A percentile compares a stretch with the other conserved stretches of the same genome.
These are phyloP conservation scores for Buxus sempervirens DNA, from an alignment of 164 flowering plant genomes.

Conservation along the genomic window DNA sequence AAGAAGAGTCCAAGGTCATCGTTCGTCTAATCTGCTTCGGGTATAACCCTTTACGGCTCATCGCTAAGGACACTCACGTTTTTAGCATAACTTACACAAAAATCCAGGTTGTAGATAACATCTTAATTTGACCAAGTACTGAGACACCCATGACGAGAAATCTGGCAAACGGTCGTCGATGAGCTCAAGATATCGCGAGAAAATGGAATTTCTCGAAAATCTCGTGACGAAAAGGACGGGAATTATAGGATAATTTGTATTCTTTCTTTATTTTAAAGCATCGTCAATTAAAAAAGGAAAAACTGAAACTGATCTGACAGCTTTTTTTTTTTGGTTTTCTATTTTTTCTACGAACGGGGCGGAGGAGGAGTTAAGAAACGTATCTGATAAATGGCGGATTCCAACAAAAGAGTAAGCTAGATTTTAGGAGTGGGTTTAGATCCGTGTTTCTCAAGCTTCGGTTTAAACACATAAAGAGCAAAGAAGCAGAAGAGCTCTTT, in stretches of 20 bases:
- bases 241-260: not conserved
- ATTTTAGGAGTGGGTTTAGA: conserved; percentile 33
- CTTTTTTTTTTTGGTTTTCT: conserved; percentile 3
- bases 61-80: too few relatives aligned
- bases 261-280: not conserved
- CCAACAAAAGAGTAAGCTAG: conserved; percentile 22
- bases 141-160: too few relatives aligned
- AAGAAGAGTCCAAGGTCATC: too few relatives aligned
- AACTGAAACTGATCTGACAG: conserved; percentile 21
- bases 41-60: too few relatives aligned
- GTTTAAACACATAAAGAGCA: not conserved
- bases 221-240: not conserved
- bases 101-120: too few relatives aligned
- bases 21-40: too few relatives aligned
- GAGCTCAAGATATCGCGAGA: too few relatives aligned
- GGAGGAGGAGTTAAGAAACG: conserved; percentile 5
- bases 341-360: not conserved
- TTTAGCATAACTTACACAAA: too few relatives aligned
- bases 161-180: too few relatives aligned
- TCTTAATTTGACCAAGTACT: too few relatives aligned
- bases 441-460: conserved; percentile 23
- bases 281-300: not conserved
- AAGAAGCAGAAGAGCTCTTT: not conserved
- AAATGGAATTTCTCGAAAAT: too few relatives aligned
- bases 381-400: conserved; percentile 38